Evolutionary conservation across 148 eudicot genomes (phyloP), one percentile per base, ranked within the genome.

Genomic region (Fagopyrum homotropicum): DNA sequence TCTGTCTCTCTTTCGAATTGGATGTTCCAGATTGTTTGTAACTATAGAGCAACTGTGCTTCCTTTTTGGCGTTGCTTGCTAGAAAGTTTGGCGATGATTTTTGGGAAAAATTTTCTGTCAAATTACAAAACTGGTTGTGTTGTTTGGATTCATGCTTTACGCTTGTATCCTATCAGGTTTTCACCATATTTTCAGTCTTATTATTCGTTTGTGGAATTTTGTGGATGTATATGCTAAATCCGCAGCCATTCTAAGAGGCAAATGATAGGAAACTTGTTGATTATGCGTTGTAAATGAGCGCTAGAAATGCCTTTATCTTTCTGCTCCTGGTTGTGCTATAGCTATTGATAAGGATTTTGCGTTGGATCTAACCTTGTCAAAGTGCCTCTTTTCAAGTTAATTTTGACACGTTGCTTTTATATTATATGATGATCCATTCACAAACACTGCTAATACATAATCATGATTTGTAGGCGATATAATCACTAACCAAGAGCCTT

Each of bases 401-500:
- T 35, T 44, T 68, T 35, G 44, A 19, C 69, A 30, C 22, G 69
- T 63, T 63, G 44, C 44, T 22, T 68, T 10, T 35, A 35, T 5
- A 5, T 30, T 7, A 60, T 72, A 69, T 8, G n/a, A 19, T 60
- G n/a, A 19, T 60, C 46, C 4, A 46, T 12, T 61, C 40, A 61
- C 4, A 50, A 8, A 14, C 52, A 17, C 16, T 44, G n/a, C 54
- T 48, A 48, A 48, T 45, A 30, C 22, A 50, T 9, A 8, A 50
- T 47, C 69, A 79, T 64, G 43, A n/a, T 19, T 64, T 83, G 75
- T 81, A 94, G 98, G 98, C 35, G 96, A 92, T 70, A 86, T 95
- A 66, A 88, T 95, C 72, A 51, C 90, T 47, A 85, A 86, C 74
- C 89, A 90, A 85, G 89, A 89, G 47, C 92, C 97, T 44, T 95